phyloP scores from a whole-genome alignment of 2,329 filamentous ascomycete species.

The Xylariaceae sp. region DNA sequence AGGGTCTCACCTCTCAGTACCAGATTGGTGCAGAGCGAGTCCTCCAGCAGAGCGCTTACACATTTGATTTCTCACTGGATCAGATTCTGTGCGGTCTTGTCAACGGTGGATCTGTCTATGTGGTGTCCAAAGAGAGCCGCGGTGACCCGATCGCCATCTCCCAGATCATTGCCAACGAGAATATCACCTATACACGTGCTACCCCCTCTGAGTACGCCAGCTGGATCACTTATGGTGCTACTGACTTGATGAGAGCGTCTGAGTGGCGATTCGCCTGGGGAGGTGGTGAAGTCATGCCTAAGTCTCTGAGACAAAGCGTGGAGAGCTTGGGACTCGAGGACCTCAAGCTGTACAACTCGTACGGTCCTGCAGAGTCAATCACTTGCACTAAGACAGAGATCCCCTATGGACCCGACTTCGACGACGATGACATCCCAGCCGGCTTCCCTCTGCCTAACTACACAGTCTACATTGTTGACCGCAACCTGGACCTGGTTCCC shows the following conservation, averaged over 20 bases:
- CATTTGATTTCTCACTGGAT: constrained; percentile 37
- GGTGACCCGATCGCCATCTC: constrained; percentile 31
- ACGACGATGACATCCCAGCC: constrained; percentile 2
- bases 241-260: constrained; percentile 5
- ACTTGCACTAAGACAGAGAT: constrained; percentile 3
- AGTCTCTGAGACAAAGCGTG: constrained; percentile 9
- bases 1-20: constrained; percentile 10
- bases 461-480: constrained; percentile 8
- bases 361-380: constrained; percentile 28
- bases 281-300: constrained; percentile 14
- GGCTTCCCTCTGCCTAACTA: constrained; percentile 8
- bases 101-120: constrained; percentile 31
- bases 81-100: constrained; percentile 33
- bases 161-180: constrained; percentile 26
- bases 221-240: constrained; percentile 22
- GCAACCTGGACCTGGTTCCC: constrained; percentile 4
- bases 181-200: constrained; percentile 31
- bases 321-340: constrained; percentile 2
- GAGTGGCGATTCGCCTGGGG: constrained; percentile 5
- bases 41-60: constrained; percentile 35
- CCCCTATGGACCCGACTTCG: neutral
- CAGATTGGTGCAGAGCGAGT: constrained; percentile 19
- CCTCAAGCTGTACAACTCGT: constrained; percentile 18
- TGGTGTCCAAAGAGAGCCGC: constrained; percentile 28
- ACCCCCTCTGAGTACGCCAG: constrained; percentile 38